A percentile compares a stretch with the other conserved stretches of the same genome.
phyloP scores from a whole-genome alignment of 1,284 basidiomycete species.

The Pyrrhoderma lamaoense region DNA sequence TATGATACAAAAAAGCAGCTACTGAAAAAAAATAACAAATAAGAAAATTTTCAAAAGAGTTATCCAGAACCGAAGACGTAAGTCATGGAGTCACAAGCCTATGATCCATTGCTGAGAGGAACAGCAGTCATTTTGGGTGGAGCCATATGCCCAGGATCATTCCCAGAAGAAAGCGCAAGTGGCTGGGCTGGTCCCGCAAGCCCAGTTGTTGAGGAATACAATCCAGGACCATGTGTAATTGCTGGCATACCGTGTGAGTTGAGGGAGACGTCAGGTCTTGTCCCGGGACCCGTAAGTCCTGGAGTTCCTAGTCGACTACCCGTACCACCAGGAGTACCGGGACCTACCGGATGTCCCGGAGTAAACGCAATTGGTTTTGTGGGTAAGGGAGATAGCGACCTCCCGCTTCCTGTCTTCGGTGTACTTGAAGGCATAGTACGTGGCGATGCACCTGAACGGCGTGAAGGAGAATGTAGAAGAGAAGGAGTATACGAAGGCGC shows the following conservation, averaged over 20 bases:
- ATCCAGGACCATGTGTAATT: slow-evolving; percentile 2
- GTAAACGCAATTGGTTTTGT: slow-evolving; percentile 2
- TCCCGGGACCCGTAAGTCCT: slow-evolving; percentile 15
- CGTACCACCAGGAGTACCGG: neutral
- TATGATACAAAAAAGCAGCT: no score
- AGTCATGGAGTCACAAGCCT: neutral
- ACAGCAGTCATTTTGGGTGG: slow-evolving; percentile 18
- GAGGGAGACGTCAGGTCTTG: slow-evolving; percentile 14
- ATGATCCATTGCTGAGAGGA: slow-evolving; percentile 17
- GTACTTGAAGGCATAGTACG: no score
- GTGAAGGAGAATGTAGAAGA: slow-evolving; percentile 16
- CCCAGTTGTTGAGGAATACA: slow-evolving; percentile 2
- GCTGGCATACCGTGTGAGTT: slow-evolving; percentile 3
- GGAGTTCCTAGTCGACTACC: slow-evolving; percentile 17
- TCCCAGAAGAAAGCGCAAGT: neutral
- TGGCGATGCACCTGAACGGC: slow-evolving; percentile 1
- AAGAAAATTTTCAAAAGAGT: neutral
- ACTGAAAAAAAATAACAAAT: neutral
- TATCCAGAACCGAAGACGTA: neutral
- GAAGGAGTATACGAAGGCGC: slow-evolving; percentile 3
- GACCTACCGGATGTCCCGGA: slow-evolving; percentile 2
- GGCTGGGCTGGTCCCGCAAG: slow-evolving; percentile 16
- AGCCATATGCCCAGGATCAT: slow-evolving; percentile 3
- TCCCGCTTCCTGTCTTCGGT: neutral
- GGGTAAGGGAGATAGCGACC: slow-evolving; percentile 6